Conservation (phyloP, 768 basidiomycete genomes). For the Boletus tomentosulus region DNA sequence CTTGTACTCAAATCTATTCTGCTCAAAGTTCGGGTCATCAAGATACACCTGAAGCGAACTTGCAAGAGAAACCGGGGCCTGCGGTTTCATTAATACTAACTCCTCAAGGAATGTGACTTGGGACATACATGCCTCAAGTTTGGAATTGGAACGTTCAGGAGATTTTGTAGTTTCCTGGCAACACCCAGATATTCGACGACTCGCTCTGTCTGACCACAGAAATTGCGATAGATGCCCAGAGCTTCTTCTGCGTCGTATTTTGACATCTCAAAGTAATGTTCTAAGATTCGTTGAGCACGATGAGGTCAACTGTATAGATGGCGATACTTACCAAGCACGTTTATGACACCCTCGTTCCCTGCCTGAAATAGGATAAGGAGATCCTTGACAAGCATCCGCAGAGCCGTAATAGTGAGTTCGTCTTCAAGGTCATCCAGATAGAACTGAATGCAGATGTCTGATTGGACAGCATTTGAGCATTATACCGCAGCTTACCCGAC, state of each 20-base stretch:
- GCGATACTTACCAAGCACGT: slow-evolving; percentile 58
- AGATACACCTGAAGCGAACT: slow-evolving; percentile 93
- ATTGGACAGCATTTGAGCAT: background rate
- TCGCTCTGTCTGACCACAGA: slow-evolving; percentile 88
- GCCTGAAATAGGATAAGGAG: slow-evolving; percentile 93
- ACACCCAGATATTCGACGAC: slow-evolving; percentile 92
- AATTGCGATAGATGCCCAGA: slow-evolving; percentile 84
- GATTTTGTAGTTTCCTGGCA: slow-evolving; percentile 88
- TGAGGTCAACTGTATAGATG: slow-evolving; percentile 17
- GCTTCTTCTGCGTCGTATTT: slow-evolving; percentile 86
- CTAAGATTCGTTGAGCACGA: slow-evolving; percentile 36
- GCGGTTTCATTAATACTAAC: background rate
- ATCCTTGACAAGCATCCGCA: slow-evolving; percentile 95
- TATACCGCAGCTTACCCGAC: slow-evolving; percentile 57
- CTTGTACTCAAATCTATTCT: slow-evolving; percentile 90
- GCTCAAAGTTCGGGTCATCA: slow-evolving; percentile 94
- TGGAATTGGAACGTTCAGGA: slow-evolving; percentile 91
- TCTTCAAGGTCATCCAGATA: slow-evolving; percentile 93
- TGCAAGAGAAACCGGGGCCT: slow-evolving; percentile 95
- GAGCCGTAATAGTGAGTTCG: slow-evolving; percentile 81
- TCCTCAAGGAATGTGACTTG: background rate
- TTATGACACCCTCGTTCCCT: slow-evolving; percentile 91
- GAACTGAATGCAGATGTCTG: slow-evolving; percentile 50
- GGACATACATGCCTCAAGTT: slow-evolving; percentile 80
- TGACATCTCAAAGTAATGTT: slow-evolving; percentile 99